phyloP scores from a whole-genome alignment of 1,284 basidiomycete genomes.

The Ceratobasidium sp. region DNA sequence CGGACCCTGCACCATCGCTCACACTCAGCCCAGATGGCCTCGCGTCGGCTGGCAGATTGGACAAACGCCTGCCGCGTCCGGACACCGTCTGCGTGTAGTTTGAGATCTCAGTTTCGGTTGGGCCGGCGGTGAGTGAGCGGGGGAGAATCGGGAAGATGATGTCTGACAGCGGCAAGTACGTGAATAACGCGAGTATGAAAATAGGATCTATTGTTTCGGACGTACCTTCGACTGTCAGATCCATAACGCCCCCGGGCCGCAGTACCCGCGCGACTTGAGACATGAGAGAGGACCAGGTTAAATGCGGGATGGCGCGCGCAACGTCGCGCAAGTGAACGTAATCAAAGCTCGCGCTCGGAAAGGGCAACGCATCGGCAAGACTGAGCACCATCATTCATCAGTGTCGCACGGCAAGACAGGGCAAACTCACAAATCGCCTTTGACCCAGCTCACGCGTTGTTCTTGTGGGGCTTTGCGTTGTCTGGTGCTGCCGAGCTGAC shows the following conservation, averaged over 20 bases:
- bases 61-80: neutral
- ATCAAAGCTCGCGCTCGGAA: slow-evolving; percentile 35
- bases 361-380: slow-evolving; percentile 33
- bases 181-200: neutral
- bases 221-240: slow-evolving; percentile 37
- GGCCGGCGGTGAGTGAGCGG: slow-evolving; percentile 17
- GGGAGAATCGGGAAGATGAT: slow-evolving; percentile 38
- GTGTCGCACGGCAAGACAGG: neutral
- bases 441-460: slow-evolving; percentile 37
- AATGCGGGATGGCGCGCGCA: slow-evolving; percentile 30
- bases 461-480: slow-evolving; percentile 1
- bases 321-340: slow-evolving; percentile 37
- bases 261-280: slow-evolving; percentile 37
- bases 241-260: slow-evolving; percentile 34
- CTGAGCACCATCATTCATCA: slow-evolving; percentile 9
- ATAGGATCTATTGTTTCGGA: neutral
- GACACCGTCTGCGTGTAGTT: neutral
- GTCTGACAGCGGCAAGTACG: slow-evolving; percentile 23
- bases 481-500: slow-evolving; percentile 17
- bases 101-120: slow-evolving; percentile 11
- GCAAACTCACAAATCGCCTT: slow-evolving; percentile 38
- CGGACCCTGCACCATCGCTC: neutral
- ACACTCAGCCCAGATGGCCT: neutral
- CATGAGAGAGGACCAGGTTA: slow-evolving; percentile 13
- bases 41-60: neutral